Evolutionary conservation across 2,329 filamentous ascomycete species (phyloP), one percentile per base, ranked within the genome.

Genomic region (Davidsoniella eucalypti): DNA sequence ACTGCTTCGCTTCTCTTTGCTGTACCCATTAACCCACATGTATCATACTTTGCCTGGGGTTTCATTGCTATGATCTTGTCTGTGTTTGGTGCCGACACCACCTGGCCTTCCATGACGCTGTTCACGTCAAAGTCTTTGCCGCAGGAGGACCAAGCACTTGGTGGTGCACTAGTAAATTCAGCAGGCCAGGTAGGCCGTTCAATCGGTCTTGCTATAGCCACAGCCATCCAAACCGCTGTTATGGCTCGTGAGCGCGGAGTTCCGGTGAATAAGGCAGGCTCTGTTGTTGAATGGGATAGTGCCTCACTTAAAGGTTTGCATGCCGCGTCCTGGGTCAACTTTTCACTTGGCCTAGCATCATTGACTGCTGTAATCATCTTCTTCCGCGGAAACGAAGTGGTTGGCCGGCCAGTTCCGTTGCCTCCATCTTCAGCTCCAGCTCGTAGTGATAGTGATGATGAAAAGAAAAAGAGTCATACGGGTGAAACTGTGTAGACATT

Each of bases 161-260:
- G 80, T 0, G 81, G 80, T 1, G 81, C 78, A 0, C 69, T 84
- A 7, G 75, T 84, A 58, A 83, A 83, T 53, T 72, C 79, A 0
- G 72, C 79, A 10, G 76, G 75, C 0, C 78, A 82, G 57, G 66
- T 84, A 29, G 80, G 80, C 0, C 67, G 80, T 5, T 73, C 80
- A 0, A 70, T 84, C n/a, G 73, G 77, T 1, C 65, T 84, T 1
- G 80, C 80, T 1, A 67, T 84, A 29, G 74, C 71, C 2, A 82
- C 80, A 0, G 77, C 78, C 0, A 65, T 82, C 1, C 79, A 84
- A 59, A 77, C 76, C 0, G 71, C 75, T 0, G 71, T 81, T 18
- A 73, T 78, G 63, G 73, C 73, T 0, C 60, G 65, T 2, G 64
- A 66, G 21, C 64, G 70, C 25, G 65, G 65, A 2, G 64, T 71